phyloP scores from a whole-genome alignment of 2,329 filamentous ascomycete genomes.

The Talaromyces sp. region DNA sequence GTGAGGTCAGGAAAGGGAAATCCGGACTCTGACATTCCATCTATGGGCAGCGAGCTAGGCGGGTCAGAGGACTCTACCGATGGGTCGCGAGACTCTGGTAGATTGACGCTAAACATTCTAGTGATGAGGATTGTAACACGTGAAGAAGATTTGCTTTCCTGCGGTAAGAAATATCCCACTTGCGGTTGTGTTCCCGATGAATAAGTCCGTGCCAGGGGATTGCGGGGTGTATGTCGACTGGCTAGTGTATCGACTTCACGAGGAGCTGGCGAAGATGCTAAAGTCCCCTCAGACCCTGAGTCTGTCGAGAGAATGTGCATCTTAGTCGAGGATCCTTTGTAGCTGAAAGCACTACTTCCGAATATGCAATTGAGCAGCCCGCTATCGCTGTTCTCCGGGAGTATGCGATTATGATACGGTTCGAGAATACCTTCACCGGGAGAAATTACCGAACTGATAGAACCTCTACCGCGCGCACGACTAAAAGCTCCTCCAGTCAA shows the following conservation, averaged over 20 bases:
- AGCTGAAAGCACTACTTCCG: constrained; percentile 58
- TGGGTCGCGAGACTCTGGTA: constrained; percentile 47
- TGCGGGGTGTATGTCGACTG: constrained; percentile 26
- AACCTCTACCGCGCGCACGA: constrained; percentile 46
- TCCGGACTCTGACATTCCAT: constrained; percentile 35
- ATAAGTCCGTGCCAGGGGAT: constrained; percentile 39
- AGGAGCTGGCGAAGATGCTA: constrained; percentile 28
- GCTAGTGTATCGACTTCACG: constrained; percentile 24
- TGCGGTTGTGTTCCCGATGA: constrained; percentile 35
- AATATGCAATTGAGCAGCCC: constrained; percentile 60
- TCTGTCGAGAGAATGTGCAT: constrained; percentile 56
- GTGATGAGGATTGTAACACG: constrained; percentile 58
- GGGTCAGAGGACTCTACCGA: constrained; percentile 35
- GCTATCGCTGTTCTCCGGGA: constrained; percentile 53
- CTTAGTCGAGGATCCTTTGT: constrained; percentile 60
- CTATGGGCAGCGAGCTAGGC: constrained; percentile 32
- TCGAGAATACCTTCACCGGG: constrained; percentile 31
- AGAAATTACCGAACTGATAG: constrained; percentile 42
- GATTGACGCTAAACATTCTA: constrained; percentile 58
- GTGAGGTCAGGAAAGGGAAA: constrained; percentile 40
- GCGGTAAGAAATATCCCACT: constrained; percentile 23
- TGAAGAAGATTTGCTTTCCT: constrained; percentile 41
- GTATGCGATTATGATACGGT: constrained; percentile 36
- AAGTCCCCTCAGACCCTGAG: constrained; percentile 31
- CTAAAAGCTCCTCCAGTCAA: constrained; percentile 39